These are phyloP conservation scores for Pezicula radicicola DNA, from an alignment of 2,329 filamentous ascomycete species.

Conservation along the genomic window DNA sequence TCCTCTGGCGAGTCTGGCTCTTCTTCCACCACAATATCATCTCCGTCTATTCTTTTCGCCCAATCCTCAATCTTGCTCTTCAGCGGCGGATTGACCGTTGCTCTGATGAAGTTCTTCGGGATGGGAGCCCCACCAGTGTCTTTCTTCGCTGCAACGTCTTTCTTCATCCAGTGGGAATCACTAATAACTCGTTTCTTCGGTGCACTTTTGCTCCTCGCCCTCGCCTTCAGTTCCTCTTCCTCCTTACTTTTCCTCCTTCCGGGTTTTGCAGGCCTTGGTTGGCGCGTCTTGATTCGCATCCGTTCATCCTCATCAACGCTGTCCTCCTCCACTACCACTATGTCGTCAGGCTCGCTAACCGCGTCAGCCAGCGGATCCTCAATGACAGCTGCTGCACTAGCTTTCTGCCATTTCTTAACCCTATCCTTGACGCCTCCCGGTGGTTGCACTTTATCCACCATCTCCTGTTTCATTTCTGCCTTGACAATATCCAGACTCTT, in stretches of 20 bases:
- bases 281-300: slow-evolving; percentile 39
- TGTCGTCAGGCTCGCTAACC: slow-evolving; percentile 54
- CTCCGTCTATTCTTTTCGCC: slow-evolving; percentile 35
- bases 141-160: slow-evolving; percentile 34
- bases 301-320: slow-evolving; percentile 53
- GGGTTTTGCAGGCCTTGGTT: slow-evolving; percentile 6
- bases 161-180: slow-evolving; percentile 78
- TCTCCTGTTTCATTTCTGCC: slow-evolving; percentile 46
- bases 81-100: slow-evolving; percentile 52
- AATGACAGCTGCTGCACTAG: slow-evolving; percentile 64
- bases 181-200: slow-evolving; percentile 92
- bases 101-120: slow-evolving; percentile 56
- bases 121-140: slow-evolving; percentile 41
- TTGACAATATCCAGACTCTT: slow-evolving; percentile 58
- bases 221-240: slow-evolving; percentile 20
- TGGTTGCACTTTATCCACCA: slow-evolving; percentile 56
- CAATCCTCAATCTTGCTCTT: slow-evolving; percentile 61
- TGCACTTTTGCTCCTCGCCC: slow-evolving; percentile 20
- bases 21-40: slow-evolving; percentile 5
- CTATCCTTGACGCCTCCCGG: slow-evolving; percentile 72
- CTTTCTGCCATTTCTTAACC: slow-evolving; percentile 81
- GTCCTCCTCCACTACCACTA: slow-evolving; percentile 58
- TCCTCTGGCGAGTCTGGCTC: background rate
- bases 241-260: slow-evolving; percentile 25
- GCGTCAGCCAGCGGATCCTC: slow-evolving; percentile 49